phyloP scores from a whole-genome alignment of 2,329 filamentous ascomycete genomes.

The Aspergillus sp. region DNA sequence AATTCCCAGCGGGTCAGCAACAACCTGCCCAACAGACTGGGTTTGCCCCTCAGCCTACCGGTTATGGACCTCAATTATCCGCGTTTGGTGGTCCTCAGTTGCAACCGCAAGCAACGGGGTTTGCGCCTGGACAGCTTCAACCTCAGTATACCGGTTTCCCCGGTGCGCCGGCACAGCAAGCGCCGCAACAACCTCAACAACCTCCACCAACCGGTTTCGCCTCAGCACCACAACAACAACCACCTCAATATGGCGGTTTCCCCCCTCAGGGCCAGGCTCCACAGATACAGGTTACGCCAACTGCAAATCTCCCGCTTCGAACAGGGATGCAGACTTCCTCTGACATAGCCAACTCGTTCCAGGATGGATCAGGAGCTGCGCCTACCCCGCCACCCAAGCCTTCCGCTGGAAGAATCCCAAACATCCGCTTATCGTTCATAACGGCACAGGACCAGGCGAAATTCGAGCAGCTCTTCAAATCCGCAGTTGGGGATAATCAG shows the following conservation, averaged over 20 bases:
- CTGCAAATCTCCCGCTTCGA: slow-evolving; percentile 50
- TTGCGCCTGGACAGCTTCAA: slow-evolving; percentile 50
- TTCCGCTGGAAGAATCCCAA: slow-evolving; percentile 75
- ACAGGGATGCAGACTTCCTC: slow-evolving; percentile 60
- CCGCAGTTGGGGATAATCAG: slow-evolving; percentile 79
- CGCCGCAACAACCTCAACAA: slow-evolving; percentile 34
- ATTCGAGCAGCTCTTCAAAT: slow-evolving; percentile 97
- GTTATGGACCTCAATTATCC: slow-evolving; percentile 56
- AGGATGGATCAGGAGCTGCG: slow-evolving; percentile 48
- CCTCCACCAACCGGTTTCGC: slow-evolving; percentile 47
- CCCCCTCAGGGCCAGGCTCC: slow-evolving; percentile 45
- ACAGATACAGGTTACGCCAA: slow-evolving; percentile 44
- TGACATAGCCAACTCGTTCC: slow-evolving; percentile 66
- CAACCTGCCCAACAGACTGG: slow-evolving; percentile 52
- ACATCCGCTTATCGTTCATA: slow-evolving; percentile 92
- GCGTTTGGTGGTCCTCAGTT: slow-evolving; percentile 54
- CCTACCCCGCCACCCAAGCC: slow-evolving; percentile 63
- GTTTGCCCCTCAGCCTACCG: slow-evolving; percentile 56
- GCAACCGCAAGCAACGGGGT: slow-evolving; percentile 70
- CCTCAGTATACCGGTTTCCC: slow-evolving; percentile 52
- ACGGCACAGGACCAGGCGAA: slow-evolving; percentile 92
- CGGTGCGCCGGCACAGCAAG: slow-evolving; percentile 26
- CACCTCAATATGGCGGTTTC: slow-evolving; percentile 62
- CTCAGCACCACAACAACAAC: slow-evolving; percentile 55
- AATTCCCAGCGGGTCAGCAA: slow-evolving; percentile 45